phyloP scores from a whole-genome alignment of 140 eudicot genomes.

The Cichorium intybus region DNA sequence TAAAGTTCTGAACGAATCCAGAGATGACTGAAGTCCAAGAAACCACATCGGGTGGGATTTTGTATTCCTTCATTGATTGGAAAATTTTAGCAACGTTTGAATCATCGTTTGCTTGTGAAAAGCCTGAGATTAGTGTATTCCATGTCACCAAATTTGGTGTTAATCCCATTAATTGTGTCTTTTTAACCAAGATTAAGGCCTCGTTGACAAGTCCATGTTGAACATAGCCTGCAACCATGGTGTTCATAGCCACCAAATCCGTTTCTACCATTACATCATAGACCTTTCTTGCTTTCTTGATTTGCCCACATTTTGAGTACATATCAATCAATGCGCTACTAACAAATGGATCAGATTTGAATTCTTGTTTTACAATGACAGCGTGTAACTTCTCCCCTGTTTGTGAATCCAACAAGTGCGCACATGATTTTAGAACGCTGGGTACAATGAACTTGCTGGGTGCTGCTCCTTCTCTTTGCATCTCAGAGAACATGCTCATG shows the following conservation, averaged over 20 bases:
- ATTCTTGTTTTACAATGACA: slow-evolving; percentile 39
- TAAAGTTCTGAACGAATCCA: slow-evolving; percentile 63
- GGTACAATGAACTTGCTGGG: slow-evolving; percentile 55
- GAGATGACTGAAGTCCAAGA: slow-evolving; percentile 85
- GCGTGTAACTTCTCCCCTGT: slow-evolving; percentile 60
- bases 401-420: slow-evolving; percentile 42
- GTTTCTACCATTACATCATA: slow-evolving; percentile 47
- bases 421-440: slow-evolving; percentile 73
- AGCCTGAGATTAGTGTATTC: slow-evolving; percentile 71
- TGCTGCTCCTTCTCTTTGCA: slow-evolving; percentile 44
- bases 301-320: slow-evolving; percentile 70
- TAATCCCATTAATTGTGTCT: slow-evolving; percentile 30
- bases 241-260: slow-evolving; percentile 72
- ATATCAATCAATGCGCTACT: slow-evolving; percentile 62
- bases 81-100: slow-evolving; percentile 44
- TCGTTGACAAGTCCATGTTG: slow-evolving; percentile 54
- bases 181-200: slow-evolving; percentile 56
- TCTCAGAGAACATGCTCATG: slow-evolving; percentile 45
- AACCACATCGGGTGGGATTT: slow-evolving; percentile 70
- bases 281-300: slow-evolving; percentile 51
- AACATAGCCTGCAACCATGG: slow-evolving; percentile 75
- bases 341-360: slow-evolving; percentile 56
- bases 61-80: slow-evolving; percentile 35
- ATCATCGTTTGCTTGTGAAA: slow-evolving; percentile 64
- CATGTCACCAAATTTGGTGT: slow-evolving; percentile 77